Evolutionary conservation across 2,329 filamentous ascomycete genomes (phyloP).

Genomic region (Didymella arachidicola): DNA sequence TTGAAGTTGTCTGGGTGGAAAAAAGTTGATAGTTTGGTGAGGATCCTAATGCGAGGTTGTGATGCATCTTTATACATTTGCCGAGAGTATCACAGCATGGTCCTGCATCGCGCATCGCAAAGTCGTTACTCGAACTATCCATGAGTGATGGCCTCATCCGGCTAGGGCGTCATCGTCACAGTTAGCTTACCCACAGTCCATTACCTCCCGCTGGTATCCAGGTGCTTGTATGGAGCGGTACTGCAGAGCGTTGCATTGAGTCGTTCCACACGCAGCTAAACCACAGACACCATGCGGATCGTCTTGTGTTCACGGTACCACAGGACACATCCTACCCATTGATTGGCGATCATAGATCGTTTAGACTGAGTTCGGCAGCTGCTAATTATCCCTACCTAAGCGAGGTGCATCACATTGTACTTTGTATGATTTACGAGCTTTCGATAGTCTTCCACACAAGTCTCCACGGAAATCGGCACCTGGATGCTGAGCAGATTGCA

Average conservation of each 20-base stretch:
- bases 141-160: neutral
- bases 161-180: slow-evolving; percentile 7
- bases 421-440: slow-evolving; percentile 19
- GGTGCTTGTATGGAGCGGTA: slow-evolving; percentile 4
- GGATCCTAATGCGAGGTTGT: slow-evolving; percentile 4
- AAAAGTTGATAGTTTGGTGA: slow-evolving; percentile 3
- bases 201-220: slow-evolving; percentile 6
- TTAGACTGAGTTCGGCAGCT: slow-evolving; percentile 4
- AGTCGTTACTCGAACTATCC: slow-evolving; percentile 2
- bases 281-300: slow-evolving; percentile 25
- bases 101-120: slow-evolving; percentile 5
- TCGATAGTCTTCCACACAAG: slow-evolving; percentile 9
- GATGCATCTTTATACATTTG: slow-evolving; percentile 12
- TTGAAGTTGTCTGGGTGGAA: neutral
- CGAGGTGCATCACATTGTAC: slow-evolving; percentile 16
- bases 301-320: slow-evolving; percentile 14
- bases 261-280: slow-evolving; percentile 15
- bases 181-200: slow-evolving; percentile 2
- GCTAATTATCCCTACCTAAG: slow-evolving; percentile 20
- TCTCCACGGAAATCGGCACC: neutral
- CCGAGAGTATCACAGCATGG: slow-evolving; percentile 2
- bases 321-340: slow-evolving; percentile 15
- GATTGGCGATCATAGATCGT: neutral
- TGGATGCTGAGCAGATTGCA: neutral
- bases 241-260: slow-evolving; percentile 21